Evolutionary conservation across 176 grass and related monocot species (phyloP), one percentile per base, ranked within the genome.

Genomic region (Typha latifolia): DNA sequence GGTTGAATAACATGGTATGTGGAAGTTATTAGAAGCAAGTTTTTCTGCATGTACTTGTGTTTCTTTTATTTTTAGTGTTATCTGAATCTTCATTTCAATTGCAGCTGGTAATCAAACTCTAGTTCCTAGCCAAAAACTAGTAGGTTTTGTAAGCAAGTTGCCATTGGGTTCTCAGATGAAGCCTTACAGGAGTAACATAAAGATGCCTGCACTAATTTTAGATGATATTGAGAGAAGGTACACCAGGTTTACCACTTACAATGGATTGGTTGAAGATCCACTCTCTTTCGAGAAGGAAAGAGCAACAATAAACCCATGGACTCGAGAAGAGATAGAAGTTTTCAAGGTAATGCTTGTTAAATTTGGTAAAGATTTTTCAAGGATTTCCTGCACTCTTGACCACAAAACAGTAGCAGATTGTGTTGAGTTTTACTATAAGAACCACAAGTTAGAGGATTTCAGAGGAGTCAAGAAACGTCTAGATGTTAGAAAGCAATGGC

Each of bases 371-470:
- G 71, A 99, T 83, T 99, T 99, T 67, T 77, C 83, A 12, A 99
- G 83, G 77, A 99, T 94, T 37, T 82, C 95, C 50, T 81, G 57
- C 71, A 90, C 85, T 34, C 72, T 99, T 72, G 19, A 70, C 18
- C 95, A 99, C 68, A 99, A 94, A 74, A 94, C 89, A 32, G 94
- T 86, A 8, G 95, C 95, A 50, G 89, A 99, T 56, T 99, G 95
- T 80, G 75, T 99, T 53, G 95, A 99, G 74, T 94, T 99, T 69
- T 99, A 99, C 65, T 99, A 94, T 56, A 99, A 87, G 68, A 91
- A 91, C 66, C 95, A 99, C 68, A 99, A 99, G 74, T 99, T 84
- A 76, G 95, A 99, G 13, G 84, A 79, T 63, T 99, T 99, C 78
- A 74, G 77, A 61, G 89, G 90, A 78, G 89, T 94, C 11, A 99